phyloP scores from a whole-genome alignment of 2,329 filamentous ascomycete species.

The Trichoderma atrobrunneum region DNA sequence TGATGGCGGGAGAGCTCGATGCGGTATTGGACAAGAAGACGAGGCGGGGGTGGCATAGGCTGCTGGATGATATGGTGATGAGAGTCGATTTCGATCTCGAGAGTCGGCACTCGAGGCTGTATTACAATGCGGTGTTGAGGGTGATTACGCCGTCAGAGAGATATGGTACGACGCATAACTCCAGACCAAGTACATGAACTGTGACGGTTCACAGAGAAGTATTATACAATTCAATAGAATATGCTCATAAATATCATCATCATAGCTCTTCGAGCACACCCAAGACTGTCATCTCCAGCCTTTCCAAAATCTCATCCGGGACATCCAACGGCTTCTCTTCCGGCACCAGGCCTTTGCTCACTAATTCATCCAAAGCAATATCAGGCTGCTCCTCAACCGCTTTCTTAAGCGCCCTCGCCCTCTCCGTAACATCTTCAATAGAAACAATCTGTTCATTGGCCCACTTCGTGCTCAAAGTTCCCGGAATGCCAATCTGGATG shows the following conservation, averaged over 20 bases:
- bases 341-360: slow-evolving; percentile 41
- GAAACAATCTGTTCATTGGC: slow-evolving; percentile 49
- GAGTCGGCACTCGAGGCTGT: slow-evolving; percentile 28
- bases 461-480: slow-evolving; percentile 44
- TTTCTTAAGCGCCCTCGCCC: slow-evolving; percentile 47
- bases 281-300: slow-evolving; percentile 33
- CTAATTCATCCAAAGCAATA: slow-evolving; percentile 36
- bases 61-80: background rate
- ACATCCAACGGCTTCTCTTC: slow-evolving; percentile 44
- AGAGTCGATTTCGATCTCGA: slow-evolving; percentile 25
- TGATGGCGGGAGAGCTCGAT: slow-evolving; percentile 22
- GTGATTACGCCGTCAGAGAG: background rate
- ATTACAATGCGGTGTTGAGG: slow-evolving; percentile 25
- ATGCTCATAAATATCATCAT: background rate
- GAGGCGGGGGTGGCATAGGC: background rate
- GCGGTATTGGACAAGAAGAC: background rate
- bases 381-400: slow-evolving; percentile 41
- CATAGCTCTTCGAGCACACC: background rate
- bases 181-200: background rate
- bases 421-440: slow-evolving; percentile 58
- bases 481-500: slow-evolving; percentile 61
- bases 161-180: background rate
- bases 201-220: background rate
- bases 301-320: slow-evolving; percentile 34
- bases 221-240: background rate